Evolutionary conservation across 2,329 filamentous ascomycete species (phyloP), one percentile per base, ranked within the genome.

Genomic region (Scedosporium boydii): DNA sequence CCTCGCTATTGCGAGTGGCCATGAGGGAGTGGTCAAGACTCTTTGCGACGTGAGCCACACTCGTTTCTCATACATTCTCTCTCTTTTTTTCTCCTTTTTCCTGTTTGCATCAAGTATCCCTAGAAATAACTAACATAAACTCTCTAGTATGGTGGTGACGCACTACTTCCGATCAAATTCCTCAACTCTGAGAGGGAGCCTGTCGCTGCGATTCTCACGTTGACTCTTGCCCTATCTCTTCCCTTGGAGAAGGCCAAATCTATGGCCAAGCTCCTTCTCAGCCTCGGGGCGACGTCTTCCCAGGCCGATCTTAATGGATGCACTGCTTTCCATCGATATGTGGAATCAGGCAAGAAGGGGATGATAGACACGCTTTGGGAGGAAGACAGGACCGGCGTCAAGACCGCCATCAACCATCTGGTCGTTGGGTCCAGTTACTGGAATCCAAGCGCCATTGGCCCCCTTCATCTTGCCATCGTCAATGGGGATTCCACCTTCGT

Each of bases 1-100:
- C 71, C 80, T 92, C 29, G 91, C 91, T 6, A 91, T 96, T 64
- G 72, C 90, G 1, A 83, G 85, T 64, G 90, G 90, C 0, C 87
- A 93, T 66, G 77, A 82, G 27, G 81, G 88, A 3, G 82, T 86
- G 10, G 89, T 93, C 14, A 83, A 87, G 63, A 73, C 85, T 26
- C 81, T 96, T 6, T 88, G 89, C 60, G 78, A 86, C 55, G 81
- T 81, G 70, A 70, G 74, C 68, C 55, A 21, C 23, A 18, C 29
- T 6, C 29, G 14, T 12, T 9, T 2, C 38, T 18, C 18, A 7
- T n/a, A 5, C 44, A 7, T 27, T 16, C 5, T 48, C 12, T 14
- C 12, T 12, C 10, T 9, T 18, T 6, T 21, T 63, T 38, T 60
- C 38, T 16, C 14, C 26, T 7, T n/a, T 38, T 4, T 58, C 69